Conservation (phyloP, 2,329 filamentous ascomycete species). For the Paraconiothyrium sp. region DNA sequence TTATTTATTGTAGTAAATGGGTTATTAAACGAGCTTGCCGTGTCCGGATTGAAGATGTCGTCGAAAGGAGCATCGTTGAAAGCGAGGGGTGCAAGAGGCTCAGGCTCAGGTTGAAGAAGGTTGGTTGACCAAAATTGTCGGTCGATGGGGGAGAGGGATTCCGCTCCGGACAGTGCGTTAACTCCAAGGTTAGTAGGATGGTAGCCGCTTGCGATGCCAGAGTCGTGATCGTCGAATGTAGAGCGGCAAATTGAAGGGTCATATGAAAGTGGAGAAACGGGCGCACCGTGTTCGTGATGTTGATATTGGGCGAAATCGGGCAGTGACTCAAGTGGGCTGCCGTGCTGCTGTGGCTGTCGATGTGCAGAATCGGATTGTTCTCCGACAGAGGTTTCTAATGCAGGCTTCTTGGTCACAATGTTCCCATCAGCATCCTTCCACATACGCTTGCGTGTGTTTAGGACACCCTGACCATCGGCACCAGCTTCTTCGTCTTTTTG, state of each 20-base stretch:
- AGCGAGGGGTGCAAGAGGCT: constrained; percentile 29
- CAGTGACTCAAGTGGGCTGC: constrained; percentile 28
- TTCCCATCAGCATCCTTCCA: constrained; percentile 65
- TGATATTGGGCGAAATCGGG: constrained; percentile 34
- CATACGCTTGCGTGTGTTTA: constrained; percentile 65
- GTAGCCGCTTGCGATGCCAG: constrained; percentile 33
- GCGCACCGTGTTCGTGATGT: constrained; percentile 33
- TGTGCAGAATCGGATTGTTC: constrained; percentile 19
- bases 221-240: constrained; percentile 40
- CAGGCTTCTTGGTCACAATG: constrained; percentile 59
- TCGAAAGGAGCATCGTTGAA: constrained; percentile 56
- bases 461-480: constrained; percentile 59
- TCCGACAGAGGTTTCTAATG: constrained; percentile 23
- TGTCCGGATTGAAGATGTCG: constrained; percentile 68
- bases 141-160: constrained; percentile 36
- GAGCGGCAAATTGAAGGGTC: constrained; percentile 38
- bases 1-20: constrained; percentile 71
- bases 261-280: constrained; percentile 48
- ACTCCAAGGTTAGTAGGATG: constrained; percentile 30
- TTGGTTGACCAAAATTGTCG: constrained; percentile 46
- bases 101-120: constrained; percentile 39
- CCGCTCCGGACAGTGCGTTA: constrained; percentile 29
- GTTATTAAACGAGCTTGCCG: constrained; percentile 71
- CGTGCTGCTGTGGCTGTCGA: constrained; percentile 11
- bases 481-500: constrained; percentile 67